Conservation (phyloP, 2,329 filamentous ascomycete species). For the Davidsoniella eucalypti region DNA sequence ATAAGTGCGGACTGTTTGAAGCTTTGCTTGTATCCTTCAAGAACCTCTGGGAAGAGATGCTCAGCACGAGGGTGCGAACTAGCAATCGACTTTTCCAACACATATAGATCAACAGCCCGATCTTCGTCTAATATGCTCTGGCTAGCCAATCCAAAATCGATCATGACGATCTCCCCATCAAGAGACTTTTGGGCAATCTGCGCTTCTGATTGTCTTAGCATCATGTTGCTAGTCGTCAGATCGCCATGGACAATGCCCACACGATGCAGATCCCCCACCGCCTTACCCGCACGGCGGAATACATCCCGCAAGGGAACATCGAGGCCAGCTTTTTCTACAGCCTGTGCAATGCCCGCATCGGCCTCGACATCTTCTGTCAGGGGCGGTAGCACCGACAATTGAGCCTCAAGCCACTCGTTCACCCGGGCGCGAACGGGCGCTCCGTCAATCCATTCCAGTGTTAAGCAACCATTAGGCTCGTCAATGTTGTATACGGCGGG, state of each 20-base stretch:
- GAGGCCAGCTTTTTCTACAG: slow-evolving; percentile 21
- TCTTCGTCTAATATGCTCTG: slow-evolving; percentile 78
- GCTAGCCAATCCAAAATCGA: slow-evolving; percentile 83
- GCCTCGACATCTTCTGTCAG: slow-evolving; percentile 8
- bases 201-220: slow-evolving; percentile 40
- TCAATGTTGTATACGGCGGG: slow-evolving; percentile 62
- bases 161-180: slow-evolving; percentile 67
- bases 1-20: slow-evolving; percentile 63
- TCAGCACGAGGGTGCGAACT: slow-evolving; percentile 87
- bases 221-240: slow-evolving; percentile 93
- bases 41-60: slow-evolving; percentile 53
- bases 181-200: slow-evolving; percentile 19
- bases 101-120: slow-evolving; percentile 87
- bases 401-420: slow-evolving; percentile 47
- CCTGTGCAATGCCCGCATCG: slow-evolving; percentile 13
- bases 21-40: slow-evolving; percentile 55
- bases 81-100: slow-evolving; percentile 83
- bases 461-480: slow-evolving; percentile 51
- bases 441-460: slow-evolving; percentile 75
- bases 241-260: slow-evolving; percentile 88
- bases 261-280: slow-evolving; percentile 61
- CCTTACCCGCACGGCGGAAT: slow-evolving; percentile 52
- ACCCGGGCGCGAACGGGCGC: slow-evolving; percentile 51
- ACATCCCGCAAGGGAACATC: slow-evolving; percentile 40
- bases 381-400: slow-evolving; percentile 21